A percentile compares a stretch with the other conserved stretches of the same genome.
Evolutionary conservation across 345 rosid genomes (phyloP).

Genomic region (Salix suchowensis): DNA sequence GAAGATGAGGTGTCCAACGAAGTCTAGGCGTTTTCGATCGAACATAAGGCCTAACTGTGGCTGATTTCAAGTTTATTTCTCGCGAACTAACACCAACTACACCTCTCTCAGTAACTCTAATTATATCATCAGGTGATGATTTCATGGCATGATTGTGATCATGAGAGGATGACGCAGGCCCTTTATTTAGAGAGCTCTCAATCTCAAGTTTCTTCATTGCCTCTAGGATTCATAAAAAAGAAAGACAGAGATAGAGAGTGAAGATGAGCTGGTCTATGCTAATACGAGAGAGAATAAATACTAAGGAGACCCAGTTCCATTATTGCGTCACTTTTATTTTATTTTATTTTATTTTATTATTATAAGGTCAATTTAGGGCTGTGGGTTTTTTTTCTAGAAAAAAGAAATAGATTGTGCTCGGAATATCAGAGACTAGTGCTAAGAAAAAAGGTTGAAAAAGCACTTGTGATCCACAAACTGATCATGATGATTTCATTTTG

Average conservation of each 20-base stretch:
- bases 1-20: conserved; percentile 64
- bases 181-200: not conserved
- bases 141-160: conserved; percentile 7
- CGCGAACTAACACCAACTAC: not conserved
- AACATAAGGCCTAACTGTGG: conserved; percentile 41
- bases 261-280: not conserved
- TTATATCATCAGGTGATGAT: not conserved
- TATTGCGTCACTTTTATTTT: conserved; percentile 39
- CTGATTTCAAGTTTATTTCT: conserved; percentile 17
- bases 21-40: conserved; percentile 58
- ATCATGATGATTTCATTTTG: not conserved
- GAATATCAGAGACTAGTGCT: conserved; percentile 30
- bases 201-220: conserved; percentile 8
- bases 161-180: conserved; percentile 13
- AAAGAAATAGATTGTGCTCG: conserved; percentile 28
- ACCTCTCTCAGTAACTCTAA: not conserved
- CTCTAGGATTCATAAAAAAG: not conserved
- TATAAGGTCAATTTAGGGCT: conserved; percentile 23
- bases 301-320: conserved; percentile 31
- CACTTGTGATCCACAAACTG: not conserved
- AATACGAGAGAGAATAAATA: conserved; percentile 34
- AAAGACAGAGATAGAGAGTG: not conserved
- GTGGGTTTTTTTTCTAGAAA: conserved; percentile 22
- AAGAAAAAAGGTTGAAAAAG: not conserved
- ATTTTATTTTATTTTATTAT: not conserved